Base-by-base conservation (phyloP, 331 rosid genomes). In the Malus hybrid region DNA sequence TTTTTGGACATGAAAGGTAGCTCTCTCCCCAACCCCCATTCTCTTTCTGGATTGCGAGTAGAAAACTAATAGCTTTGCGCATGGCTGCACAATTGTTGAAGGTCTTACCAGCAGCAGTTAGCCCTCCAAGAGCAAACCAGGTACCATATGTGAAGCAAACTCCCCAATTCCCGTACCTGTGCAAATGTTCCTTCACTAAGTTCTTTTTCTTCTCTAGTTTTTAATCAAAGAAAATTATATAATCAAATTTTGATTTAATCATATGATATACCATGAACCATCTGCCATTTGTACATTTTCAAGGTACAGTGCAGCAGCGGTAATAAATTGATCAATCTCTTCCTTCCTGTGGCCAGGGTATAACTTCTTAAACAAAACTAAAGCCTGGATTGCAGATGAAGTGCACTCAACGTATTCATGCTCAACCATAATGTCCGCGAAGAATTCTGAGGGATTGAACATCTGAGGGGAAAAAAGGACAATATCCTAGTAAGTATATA, bases 1-100 rank as follows among this genome's bases (percentile, higher is more conserved):
- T 88, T 46, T 80, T 69, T 0, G 97, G 96, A 63, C 95, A 77
- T n/a, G 93, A 91, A 32, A 86, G 88, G 73, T 89, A 88, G 30
- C 97, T 91, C 65, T 91, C 97, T 3, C 89, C 97, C 97, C 97
- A 91, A 1, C 96, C 97, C 46, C 97, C 97, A 15, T 89, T 86
- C 0, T 87, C 84, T 77, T 84, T 84, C 30, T 91, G 96, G 9
- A 78, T 53, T 52, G 52, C 48, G 8, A 89, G 91, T 44, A 91
- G 79, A 80, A 91, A 91, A 1, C 83, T n/a, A 0, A 88, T 89
- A 0, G 82, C 91, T 68, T 76, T 89, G n/a, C 93, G 86, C 14
- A 88, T 79, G 22, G 93, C 46, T 50, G 77, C 39, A 39, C 86
- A 79, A 16, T 86, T 89, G 46, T 65, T 39, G 67, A 70, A 89